Conservation (phyloP, 805 yeast species). For the Candida boidinii region DNA sequence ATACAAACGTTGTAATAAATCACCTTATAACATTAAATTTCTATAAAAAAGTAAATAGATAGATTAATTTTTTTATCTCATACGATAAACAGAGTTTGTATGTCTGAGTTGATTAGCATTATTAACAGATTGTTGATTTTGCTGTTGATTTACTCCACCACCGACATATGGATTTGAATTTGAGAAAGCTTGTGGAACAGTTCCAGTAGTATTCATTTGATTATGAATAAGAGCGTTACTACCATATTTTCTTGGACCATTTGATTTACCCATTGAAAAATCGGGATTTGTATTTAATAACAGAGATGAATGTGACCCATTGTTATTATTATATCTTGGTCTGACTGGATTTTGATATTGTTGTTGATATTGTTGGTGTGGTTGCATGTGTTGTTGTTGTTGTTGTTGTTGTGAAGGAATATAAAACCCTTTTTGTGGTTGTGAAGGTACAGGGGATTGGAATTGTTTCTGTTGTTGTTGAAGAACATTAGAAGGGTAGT, state of each 20-base stretch:
- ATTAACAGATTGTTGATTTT: too few species aligned
- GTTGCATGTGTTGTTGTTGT: conserved; percentile 12
- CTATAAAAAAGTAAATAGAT: too few species aligned
- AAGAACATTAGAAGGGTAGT: conserved; percentile 8
- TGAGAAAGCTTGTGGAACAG: too few species aligned
- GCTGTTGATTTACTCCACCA: too few species aligned
- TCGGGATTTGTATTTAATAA: conserved; percentile 42
- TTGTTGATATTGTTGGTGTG: conserved; percentile 4
- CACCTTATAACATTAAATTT: too few species aligned
- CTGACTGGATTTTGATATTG: conserved; percentile 7
- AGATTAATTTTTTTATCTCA: too few species aligned
- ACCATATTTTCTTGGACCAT: conserved; percentile 18
- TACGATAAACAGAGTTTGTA: too few species aligned
- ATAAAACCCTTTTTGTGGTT: conserved; percentile 13
- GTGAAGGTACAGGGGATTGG: too few species aligned
- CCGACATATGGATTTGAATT: too few species aligned
- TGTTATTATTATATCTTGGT: conserved; percentile 24
- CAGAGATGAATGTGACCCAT: too few species aligned
- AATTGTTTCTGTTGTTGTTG: conserved; percentile 14
- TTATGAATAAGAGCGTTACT: conserved; percentile 4
- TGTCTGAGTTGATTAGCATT: too few species aligned
- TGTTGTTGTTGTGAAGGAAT: conserved; percentile 18
- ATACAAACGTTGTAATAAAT: too few species aligned
- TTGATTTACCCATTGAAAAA: conserved; percentile 22
- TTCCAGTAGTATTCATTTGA: conserved; percentile 8